Base-by-base conservation (phyloP, 768 basidiomycete genomes). In the Amanita exitialis region DNA sequence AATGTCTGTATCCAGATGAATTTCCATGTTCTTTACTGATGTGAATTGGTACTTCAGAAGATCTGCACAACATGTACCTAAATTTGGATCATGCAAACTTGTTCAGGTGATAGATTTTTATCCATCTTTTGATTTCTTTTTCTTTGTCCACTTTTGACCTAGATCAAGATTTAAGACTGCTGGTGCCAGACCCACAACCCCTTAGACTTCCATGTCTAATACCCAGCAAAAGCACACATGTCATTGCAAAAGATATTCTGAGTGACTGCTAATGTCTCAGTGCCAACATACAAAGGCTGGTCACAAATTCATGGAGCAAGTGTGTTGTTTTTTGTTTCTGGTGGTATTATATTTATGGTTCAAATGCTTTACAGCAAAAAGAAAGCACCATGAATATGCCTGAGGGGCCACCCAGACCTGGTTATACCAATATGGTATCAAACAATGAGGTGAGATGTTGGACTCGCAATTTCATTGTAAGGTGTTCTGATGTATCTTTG, bases 1-100 rank as follows among this genome's bases (percentile, higher is more conserved):
- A n/a, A n/a, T n/a, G n/a, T n/a, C n/a, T n/a, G n/a, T n/a, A n/a
- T 66, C 62, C 41, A 53, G 64, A 0, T 16, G 37, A 46, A 61
- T 64, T 8, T 45, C 30, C 30, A 32, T 32, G 30, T 6, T 15
- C 16, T 42, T 42, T 42, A 32, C 30, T 32, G 30, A 32, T 12
- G 30, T 32, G 30, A 12, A 32, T 32, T 32, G 5, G 30, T 12
- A 12, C 12, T 32, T 32, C 30, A 32, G 30, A 32, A 32, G 30
- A 32, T 32, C 30, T 12, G 30, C 12, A 32, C 12, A 12, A 32
- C 12, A 12, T 32, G 12, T 32, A 32, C 30, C 30, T 32, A 12
- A 32, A 32, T 32, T 32, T 32, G 5, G 12, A 12, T 32, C 6
- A 32, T 32, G 12, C 30, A 12, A 32, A 32, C 12, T 12, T 32